Percentiles rank a stretch among this genome's conserved stretches.
phyloP scores from a whole-genome alignment of 1,139 yeast genomes.

The Blastobotrys illinoisensis region DNA sequence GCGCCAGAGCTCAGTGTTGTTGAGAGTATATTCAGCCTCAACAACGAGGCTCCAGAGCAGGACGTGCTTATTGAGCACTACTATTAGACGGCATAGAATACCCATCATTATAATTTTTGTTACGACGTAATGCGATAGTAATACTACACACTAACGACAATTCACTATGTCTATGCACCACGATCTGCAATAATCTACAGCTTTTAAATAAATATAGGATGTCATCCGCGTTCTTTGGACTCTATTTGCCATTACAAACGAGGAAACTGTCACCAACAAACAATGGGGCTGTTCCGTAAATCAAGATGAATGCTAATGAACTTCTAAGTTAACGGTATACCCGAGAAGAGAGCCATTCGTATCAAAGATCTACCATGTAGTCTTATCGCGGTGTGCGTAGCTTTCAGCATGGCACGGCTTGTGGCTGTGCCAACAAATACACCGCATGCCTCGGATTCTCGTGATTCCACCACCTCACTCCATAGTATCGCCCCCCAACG shows the following conservation, averaged over 20 bases:
- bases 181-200: too few relatives aligned
- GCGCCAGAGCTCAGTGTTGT: conserved; percentile 97
- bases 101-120: not conserved
- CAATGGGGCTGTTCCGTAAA: too few relatives aligned
- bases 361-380: too few relatives aligned
- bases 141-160: not conserved
- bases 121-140: not conserved
- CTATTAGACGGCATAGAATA: conserved; percentile 22
- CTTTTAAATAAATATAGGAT: too few relatives aligned
- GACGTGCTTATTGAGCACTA: conserved; percentile 38
- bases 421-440: not conserved
- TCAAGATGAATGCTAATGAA: too few relatives aligned
- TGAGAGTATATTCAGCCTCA: conserved; percentile 75
- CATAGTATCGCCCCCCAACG: not conserved
- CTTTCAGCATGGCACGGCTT: not conserved
- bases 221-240: too few relatives aligned
- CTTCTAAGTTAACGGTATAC: too few relatives aligned
- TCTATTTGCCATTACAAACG: too few relatives aligned
- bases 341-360: too few relatives aligned
- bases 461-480: not conserved
- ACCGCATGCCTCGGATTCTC: not conserved
- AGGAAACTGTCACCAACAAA: too few relatives aligned
- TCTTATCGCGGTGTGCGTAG: not conserved
- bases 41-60: conserved; percentile 37
- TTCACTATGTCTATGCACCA: too few relatives aligned